Conservation (phyloP, 768 basidiomycete species). For the Gloeophyllum trabeum region DNA sequence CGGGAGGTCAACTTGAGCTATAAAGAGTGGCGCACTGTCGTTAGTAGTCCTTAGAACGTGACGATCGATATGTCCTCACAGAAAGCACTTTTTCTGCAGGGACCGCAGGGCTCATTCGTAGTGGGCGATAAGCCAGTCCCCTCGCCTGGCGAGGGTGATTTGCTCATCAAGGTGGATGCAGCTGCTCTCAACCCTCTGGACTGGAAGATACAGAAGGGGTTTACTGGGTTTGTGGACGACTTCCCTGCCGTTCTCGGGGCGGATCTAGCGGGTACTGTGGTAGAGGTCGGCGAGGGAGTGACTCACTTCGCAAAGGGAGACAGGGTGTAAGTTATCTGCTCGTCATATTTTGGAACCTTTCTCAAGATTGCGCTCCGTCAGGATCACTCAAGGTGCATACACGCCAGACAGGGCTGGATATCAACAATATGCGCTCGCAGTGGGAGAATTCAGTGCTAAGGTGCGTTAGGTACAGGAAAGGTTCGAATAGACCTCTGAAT, state of each 20-base stretch:
- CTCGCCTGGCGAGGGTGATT: slow-evolving; percentile 32
- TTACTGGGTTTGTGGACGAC: not conserved
- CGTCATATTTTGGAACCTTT: not conserved
- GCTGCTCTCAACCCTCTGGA: slow-evolving; percentile 43
- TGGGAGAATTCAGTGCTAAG: slow-evolving; percentile 9
- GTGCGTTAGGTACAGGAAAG: no score
- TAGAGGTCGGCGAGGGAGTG: slow-evolving; percentile 13
- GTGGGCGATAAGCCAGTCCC: slow-evolving; percentile 13
- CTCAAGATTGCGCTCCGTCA: no score
- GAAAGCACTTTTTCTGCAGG: slow-evolving; percentile 8
- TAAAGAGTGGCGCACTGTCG: no score
- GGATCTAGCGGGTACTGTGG: slow-evolving; percentile 13
- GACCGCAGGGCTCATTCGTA: slow-evolving; percentile 2
- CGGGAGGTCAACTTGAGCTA: no score
- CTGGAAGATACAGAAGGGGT: slow-evolving; percentile 31
- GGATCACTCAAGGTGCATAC: no score
- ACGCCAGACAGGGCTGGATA: slow-evolving; percentile 1
- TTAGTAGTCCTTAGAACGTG: no score
- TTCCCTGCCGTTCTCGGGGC: slow-evolving; percentile 1
- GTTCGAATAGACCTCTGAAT: no score
- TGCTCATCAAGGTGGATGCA: slow-evolving; percentile 35
- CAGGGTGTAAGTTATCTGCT: slow-evolving; percentile 9
- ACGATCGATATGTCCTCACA: slow-evolving; percentile 4
- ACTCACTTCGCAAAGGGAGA: slow-evolving; percentile 13
- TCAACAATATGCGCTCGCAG: slow-evolving; percentile 10